Evolutionary conservation across 164 flowering plant species (phyloP).

Genomic region (Aristolochia californica): DNA sequence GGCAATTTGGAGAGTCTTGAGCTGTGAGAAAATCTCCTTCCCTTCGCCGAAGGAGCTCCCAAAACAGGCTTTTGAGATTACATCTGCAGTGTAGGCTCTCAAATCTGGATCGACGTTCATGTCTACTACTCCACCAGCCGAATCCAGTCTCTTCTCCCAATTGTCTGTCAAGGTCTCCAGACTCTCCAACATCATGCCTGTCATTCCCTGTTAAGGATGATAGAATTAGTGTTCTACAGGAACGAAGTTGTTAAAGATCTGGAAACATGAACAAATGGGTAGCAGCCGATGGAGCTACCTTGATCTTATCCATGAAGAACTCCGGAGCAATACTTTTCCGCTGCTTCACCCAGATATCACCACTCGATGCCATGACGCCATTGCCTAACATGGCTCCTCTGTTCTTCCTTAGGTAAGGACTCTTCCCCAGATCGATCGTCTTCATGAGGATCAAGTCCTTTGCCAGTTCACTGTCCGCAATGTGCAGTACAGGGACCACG

Average conservation of each 20-base stretch:
- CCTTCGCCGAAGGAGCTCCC: constrained; percentile 19
- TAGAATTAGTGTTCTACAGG: too few relatives aligned
- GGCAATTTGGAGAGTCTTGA: constrained; percentile 18
- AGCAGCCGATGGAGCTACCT: too few relatives aligned
- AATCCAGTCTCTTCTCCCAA: constrained; percentile 28
- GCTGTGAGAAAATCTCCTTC: constrained; percentile 16
- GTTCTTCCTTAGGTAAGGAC: constrained; percentile 17
- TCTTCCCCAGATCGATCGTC: constrained; percentile 32
- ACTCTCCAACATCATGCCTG: constrained; percentile 26
- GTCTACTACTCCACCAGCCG: constrained; percentile 17
- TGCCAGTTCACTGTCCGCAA: constrained; percentile 20
- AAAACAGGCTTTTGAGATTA: constrained; percentile 24
- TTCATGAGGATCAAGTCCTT: constrained; percentile 24
- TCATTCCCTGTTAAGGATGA: constrained; percentile 49
- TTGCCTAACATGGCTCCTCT: constrained; percentile 28
- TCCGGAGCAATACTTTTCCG: constrained; percentile 37
- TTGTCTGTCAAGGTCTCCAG: constrained; percentile 14
- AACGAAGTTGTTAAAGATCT: too few relatives aligned
- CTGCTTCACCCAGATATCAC: constrained; percentile 31
- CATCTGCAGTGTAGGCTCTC: constrained; percentile 31
- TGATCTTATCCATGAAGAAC: constrained; percentile 30
- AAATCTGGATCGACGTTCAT: constrained; percentile 24
- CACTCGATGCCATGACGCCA: constrained; percentile 34
- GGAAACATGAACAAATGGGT: too few relatives aligned
- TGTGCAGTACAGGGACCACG: constrained; percentile 14